phyloP scores from a whole-genome alignment of 345 rosid species.

The Brassica cretica region DNA sequence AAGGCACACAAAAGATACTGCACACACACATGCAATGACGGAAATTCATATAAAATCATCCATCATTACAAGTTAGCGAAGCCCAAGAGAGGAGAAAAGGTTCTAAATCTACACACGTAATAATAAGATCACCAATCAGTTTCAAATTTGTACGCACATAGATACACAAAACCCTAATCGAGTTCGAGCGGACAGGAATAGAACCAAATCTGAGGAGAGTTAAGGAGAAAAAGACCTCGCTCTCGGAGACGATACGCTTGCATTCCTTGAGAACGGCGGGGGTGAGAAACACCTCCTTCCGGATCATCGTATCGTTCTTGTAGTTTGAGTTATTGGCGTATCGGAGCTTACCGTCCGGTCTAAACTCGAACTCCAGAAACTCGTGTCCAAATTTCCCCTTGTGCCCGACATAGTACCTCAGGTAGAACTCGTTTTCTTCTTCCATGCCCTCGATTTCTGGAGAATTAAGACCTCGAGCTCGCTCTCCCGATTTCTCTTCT shows the following conservation, averaged over 20 bases:
- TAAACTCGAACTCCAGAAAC: slow-evolving; percentile 97
- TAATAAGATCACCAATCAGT: background rate
- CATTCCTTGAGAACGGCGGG: slow-evolving; percentile 92
- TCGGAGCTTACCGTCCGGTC: slow-evolving; percentile 94
- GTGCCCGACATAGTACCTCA: slow-evolving; percentile 95
- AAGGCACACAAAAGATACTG: background rate
- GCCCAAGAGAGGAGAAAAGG: background rate
- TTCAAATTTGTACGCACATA: background rate
- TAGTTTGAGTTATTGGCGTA: slow-evolving; percentile 99
- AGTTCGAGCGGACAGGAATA: background rate
- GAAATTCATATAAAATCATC: background rate
- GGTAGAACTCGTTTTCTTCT: slow-evolving; percentile 79
- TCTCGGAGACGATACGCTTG: slow-evolving; percentile 95
- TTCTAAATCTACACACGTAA: slow-evolving; percentile 10
- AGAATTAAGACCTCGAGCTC: no score
- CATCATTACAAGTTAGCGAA: background rate
- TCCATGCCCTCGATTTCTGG: slow-evolving; percentile 28
- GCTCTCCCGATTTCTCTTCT: background rate
- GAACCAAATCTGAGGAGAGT: background rate
- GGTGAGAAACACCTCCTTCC: slow-evolving; percentile 93
- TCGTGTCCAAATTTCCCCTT: slow-evolving; percentile 99
- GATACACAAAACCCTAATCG: background rate
- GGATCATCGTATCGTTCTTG: slow-evolving; percentile 99
- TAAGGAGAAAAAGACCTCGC: slow-evolving; percentile 57
- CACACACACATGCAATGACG: background rate